A percentile compares a stretch with the other conserved stretches of the same genome.
Evolutionary conservation across 352 stramenopile species (phyloP).

Genomic region (Phytopythium chamaehyphon): DNA sequence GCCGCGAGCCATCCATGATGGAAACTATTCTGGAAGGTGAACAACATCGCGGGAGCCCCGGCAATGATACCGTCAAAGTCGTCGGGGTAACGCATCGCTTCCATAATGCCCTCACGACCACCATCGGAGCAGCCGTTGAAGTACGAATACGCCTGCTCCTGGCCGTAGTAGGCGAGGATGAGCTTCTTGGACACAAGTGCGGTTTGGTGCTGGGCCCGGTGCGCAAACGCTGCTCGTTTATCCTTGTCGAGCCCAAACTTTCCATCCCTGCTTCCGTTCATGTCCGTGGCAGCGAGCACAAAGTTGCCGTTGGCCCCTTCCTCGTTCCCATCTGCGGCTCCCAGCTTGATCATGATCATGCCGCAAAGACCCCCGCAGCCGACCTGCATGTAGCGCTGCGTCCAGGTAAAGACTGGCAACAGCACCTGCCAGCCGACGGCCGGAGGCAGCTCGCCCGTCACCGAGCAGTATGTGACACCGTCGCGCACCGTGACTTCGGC

Average conservation of each 20-base stretch:
- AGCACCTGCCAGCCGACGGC: slow-evolving; percentile 24
- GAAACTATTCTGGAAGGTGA: slow-evolving; percentile 32
- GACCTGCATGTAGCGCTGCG: slow-evolving; percentile 35
- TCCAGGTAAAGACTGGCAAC: slow-evolving; percentile 31
- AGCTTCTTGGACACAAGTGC: slow-evolving; percentile 30
- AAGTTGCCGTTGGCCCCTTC: slow-evolving; percentile 22
- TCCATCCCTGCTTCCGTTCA: slow-evolving; percentile 24
- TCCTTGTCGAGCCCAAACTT: slow-evolving; percentile 18
- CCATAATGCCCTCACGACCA: slow-evolving; percentile 31
- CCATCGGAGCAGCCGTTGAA: slow-evolving; percentile 38
- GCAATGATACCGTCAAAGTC: slow-evolving; percentile 35
- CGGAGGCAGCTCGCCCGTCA: slow-evolving; percentile 16
- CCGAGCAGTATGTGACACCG: slow-evolving; percentile 19
- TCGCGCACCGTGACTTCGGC: slow-evolving; percentile 14
- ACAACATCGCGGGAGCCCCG: slow-evolving; percentile 29
- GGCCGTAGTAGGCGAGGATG: slow-evolving; percentile 28
- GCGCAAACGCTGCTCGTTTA: slow-evolving; percentile 23
- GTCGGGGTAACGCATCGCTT: slow-evolving; percentile 26
- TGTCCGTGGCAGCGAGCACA: slow-evolving; percentile 24
- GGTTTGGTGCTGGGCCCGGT: slow-evolving; percentile 29
- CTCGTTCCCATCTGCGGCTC: slow-evolving; percentile 16
- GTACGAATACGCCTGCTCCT: slow-evolving; percentile 28
- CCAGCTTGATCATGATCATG: slow-evolving; percentile 20
- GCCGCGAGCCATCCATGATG: slow-evolving; percentile 29
- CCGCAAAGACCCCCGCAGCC: slow-evolving; percentile 36